phyloP scores from a whole-genome alignment of 2,329 filamentous ascomycete species.

The Penicillium sp. region DNA sequence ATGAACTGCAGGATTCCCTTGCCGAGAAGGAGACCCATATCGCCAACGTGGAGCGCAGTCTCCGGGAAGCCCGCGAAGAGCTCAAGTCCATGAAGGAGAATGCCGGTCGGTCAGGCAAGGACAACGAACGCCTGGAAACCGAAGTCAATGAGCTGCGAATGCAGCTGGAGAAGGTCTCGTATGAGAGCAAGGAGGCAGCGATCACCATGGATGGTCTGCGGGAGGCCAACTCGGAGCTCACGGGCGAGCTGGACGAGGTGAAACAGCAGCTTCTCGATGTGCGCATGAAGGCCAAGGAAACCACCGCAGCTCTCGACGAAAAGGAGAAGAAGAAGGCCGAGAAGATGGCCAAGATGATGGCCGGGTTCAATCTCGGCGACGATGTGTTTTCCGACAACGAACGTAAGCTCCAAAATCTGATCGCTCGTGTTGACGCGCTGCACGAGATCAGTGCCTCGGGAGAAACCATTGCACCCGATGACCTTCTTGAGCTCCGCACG shows the following conservation, averaged over 20 bases:
- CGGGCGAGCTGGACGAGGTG: conserved; percentile 83
- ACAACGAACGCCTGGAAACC: conserved; percentile 78
- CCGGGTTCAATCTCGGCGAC: conserved; percentile 87
- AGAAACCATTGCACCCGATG: conserved; percentile 73
- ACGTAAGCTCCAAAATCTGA: conserved; percentile 72
- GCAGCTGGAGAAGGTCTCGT: conserved; percentile 91
- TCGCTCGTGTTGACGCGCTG: conserved; percentile 74
- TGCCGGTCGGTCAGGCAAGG: conserved; percentile 73
- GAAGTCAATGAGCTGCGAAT: conserved; percentile 93
- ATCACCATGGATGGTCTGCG: conserved; percentile 98
- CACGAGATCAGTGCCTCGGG: conserved; percentile 71
- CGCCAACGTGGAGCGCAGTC: conserved; percentile 68
- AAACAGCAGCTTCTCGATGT: conserved; percentile 95
- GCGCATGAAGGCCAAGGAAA: conserved; percentile 94
- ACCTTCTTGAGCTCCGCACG: conserved; percentile 69
- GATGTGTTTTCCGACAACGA: conserved; percentile 95
- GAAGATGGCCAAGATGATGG: conserved; percentile 99
- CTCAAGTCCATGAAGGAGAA: conserved; percentile 79
- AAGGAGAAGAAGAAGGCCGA: conserved; percentile 99
- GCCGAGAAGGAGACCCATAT: conserved; percentile 85
- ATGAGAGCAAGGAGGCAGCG: conserved; percentile 91
- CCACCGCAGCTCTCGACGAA: conserved; percentile 80
- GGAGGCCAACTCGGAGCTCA: conserved; percentile 91
- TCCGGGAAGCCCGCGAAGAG: conserved; percentile 82
- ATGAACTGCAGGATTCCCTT: conserved; percentile 94